A percentile compares a stretch with the other conserved stretches of the same genome.
Conservation (phyloP, 306 rosid genomes). For the Lathyrus oleraceus region DNA sequence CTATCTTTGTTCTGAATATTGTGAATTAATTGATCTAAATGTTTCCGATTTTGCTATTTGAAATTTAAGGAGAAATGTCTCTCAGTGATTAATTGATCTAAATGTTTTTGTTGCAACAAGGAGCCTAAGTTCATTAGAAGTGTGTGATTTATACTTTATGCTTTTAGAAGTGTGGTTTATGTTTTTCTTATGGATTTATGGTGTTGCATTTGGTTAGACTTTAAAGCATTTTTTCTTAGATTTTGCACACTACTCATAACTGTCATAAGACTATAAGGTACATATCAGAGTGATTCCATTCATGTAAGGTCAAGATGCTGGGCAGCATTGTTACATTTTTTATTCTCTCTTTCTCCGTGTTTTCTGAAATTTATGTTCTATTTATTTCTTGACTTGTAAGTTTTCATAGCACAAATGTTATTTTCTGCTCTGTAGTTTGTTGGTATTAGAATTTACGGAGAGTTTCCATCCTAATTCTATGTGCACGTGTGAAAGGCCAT, state of each 20-base stretch:
- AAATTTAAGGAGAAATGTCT: no score
- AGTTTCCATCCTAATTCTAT: constrained; percentile 14
- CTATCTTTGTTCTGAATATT: constrained; percentile 13
- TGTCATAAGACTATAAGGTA: no score
- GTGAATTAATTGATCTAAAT: no score
- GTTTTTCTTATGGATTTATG: background rate
- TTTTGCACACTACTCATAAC: background rate
- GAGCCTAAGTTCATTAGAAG: constrained; percentile 5
- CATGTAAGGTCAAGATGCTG: background rate
- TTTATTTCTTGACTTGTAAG: background rate
- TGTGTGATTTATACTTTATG: background rate
- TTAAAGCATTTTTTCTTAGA: background rate
- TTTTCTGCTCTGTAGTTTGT: background rate
- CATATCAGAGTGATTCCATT: background rate
- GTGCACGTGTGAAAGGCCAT: background rate
- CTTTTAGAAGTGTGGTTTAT: background rate
- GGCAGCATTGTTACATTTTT: background rate
- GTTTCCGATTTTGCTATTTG: no score
- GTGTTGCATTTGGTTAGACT: constrained; percentile 20
- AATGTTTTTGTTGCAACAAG: background rate
- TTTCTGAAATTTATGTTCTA: background rate
- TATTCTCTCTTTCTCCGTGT: background rate
- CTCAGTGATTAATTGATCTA: constrained; percentile 3
- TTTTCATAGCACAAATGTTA: background rate
- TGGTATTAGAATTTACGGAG: constrained; percentile 24